A percentile compares a stretch with the other conserved stretches of the same genome.
phyloP scores from a whole-genome alignment of 2,329 filamentous ascomycete genomes.

The Diaporthe citri region DNA sequence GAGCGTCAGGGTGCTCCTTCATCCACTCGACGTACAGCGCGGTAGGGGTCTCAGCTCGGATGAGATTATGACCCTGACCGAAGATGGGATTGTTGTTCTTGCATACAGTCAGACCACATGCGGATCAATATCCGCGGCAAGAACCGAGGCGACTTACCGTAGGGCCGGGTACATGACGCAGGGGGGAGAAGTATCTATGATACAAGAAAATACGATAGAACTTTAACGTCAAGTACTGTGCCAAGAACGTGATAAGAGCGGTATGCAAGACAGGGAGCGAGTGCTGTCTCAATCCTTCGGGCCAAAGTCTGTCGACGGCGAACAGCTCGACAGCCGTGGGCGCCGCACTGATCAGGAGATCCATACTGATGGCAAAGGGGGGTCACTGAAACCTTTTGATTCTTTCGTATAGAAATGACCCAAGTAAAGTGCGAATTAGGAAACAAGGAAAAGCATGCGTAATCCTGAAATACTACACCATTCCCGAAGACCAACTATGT shows the following conservation, averaged over 20 bases:
- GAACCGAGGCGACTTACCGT: not conserved
- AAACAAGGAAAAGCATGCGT: not conserved
- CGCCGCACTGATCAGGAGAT: not conserved
- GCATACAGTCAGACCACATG: not conserved
- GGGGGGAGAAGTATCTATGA: slow-evolving; percentile 21
- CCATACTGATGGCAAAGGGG: not conserved
- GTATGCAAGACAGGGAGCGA: not conserved
- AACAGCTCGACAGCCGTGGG: not conserved
- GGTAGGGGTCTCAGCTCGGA: slow-evolving; percentile 46
- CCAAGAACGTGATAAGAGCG: slow-evolving; percentile 1
- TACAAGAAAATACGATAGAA: slow-evolving; percentile 30
- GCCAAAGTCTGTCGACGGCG: not conserved
- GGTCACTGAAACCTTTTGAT: not conserved
- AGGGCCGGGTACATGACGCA: slow-evolving; percentile 26
- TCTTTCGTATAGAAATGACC: not conserved
- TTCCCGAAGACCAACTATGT: slow-evolving; percentile 55
- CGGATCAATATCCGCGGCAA: not conserved
- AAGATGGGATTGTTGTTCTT: slow-evolving; percentile 55
- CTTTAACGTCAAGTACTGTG: slow-evolving; percentile 22
- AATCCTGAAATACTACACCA: slow-evolving; percentile 53
- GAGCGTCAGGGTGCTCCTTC: slow-evolving; percentile 49
- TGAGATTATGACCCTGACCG: slow-evolving; percentile 54
- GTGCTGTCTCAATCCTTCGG: not conserved
- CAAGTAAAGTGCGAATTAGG: not conserved
- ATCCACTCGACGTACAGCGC: slow-evolving; percentile 50